phyloP scores from a whole-genome alignment of 306 rosid genomes.

The Gynostemma pentaphyllum region DNA sequence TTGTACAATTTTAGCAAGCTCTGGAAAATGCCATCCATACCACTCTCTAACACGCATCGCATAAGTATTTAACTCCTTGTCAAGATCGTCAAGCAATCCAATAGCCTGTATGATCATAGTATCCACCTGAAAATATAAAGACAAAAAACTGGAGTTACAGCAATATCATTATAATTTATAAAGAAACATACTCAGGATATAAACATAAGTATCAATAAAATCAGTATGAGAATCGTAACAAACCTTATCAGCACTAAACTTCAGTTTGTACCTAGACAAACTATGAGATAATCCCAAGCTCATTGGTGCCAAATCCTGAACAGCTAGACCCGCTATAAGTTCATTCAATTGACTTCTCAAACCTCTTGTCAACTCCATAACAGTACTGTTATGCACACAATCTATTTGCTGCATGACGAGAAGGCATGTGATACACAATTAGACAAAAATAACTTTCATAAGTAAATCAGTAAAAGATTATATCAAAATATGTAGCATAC shows the following conservation, averaged over 20 bases:
- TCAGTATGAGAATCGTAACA: constrained; percentile 10
- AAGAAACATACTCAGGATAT: not conserved
- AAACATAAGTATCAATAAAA: not conserved
- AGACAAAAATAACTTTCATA: not conserved
- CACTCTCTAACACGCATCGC: constrained; percentile 98
- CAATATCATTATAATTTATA: not conserved
- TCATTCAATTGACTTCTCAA: constrained; percentile 72
- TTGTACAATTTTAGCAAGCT: constrained; percentile 72
- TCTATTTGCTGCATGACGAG: constrained; percentile 60
- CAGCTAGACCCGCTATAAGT: constrained; percentile 64
- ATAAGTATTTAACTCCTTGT: constrained; percentile 85
- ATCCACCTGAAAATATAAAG: constrained; percentile 47
- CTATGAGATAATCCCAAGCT: constrained; percentile 94
- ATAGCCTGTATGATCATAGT: constrained; percentile 96
- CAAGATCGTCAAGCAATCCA: constrained; percentile 94
- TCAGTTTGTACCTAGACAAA: constrained; percentile 74
- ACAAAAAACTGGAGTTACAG: not conserved
- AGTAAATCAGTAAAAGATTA: not conserved
- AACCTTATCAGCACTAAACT: constrained; percentile 97
- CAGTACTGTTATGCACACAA: constrained; percentile 63
- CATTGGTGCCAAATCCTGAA: constrained; percentile 94
- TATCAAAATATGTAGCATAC: constrained; percentile 18
- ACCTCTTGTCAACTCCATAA: constrained; percentile 95
- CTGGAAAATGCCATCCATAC: constrained; percentile 99
- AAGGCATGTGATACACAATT: not conserved